A percentile compares a stretch with the other conserved stretches of the same genome.
Conservation (phyloP, 352 stramenopile genomes). For the Plasmopara muralis region DNA sequence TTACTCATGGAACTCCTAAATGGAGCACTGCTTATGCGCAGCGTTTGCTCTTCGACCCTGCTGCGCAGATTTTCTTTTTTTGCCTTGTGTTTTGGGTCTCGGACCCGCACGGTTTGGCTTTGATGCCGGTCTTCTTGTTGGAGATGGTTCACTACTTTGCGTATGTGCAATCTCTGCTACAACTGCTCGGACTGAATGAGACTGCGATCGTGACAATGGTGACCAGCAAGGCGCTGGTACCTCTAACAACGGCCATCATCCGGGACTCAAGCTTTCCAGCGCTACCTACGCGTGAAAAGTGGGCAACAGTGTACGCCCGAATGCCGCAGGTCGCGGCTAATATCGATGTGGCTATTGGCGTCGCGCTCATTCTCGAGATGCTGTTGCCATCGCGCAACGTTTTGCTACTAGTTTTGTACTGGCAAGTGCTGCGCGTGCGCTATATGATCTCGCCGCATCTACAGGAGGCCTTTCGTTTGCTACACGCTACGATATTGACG, state of each 20-base stretch:
- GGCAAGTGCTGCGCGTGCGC: constrained; percentile 85
- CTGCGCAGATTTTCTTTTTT: constrained; percentile 80
- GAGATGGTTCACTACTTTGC: constrained; percentile 74
- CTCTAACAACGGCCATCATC: constrained; percentile 51
- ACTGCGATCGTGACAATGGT: constrained; percentile 37
- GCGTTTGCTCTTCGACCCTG: constrained; percentile 72
- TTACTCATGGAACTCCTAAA: constrained; percentile 68
- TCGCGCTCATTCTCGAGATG: constrained; percentile 77
- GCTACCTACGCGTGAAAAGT: constrained; percentile 59
- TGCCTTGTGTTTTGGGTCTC: constrained; percentile 83
- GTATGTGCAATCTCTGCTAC: constrained; percentile 54
- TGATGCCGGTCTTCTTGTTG: constrained; percentile 72
- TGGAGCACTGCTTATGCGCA: constrained; percentile 74
- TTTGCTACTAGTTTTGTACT: constrained; percentile 82
- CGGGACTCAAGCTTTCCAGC: constrained; percentile 50
- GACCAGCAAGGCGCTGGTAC: constrained; percentile 44
- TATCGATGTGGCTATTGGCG: constrained; percentile 76
- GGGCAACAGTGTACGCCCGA: constrained; percentile 74
- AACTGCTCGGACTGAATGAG: constrained; percentile 41
- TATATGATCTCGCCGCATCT: constrained; percentile 89
- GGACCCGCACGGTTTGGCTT: constrained; percentile 58
- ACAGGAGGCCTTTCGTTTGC: constrained; percentile 67
- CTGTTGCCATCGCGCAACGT: constrained; percentile 82
- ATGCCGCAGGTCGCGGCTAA: constrained; percentile 71
- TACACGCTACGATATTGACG: constrained; percentile 58